These are phyloP conservation scores for Starmerella ratchasimensis DNA, from an alignment of 805 yeast species.

Conservation along the genomic window DNA sequence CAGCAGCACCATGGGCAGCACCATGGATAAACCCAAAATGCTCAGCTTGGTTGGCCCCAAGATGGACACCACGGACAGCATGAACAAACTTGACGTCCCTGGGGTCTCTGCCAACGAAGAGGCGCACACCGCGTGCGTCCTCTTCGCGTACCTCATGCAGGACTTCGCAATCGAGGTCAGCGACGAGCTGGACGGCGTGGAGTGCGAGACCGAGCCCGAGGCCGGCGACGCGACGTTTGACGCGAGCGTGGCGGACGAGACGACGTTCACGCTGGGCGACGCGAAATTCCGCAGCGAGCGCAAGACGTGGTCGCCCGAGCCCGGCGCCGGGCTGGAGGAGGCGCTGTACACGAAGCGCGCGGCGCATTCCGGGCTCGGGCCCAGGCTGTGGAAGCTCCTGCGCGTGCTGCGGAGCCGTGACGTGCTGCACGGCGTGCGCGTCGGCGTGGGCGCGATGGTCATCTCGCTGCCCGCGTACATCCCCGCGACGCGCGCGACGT, in stretches of 20 bases:
- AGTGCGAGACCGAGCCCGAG: background rate
- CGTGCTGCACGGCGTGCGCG: conserved; percentile 65
- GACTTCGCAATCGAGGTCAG: conserved; percentile 32
- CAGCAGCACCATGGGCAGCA: too few species aligned
- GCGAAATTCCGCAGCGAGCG: background rate
- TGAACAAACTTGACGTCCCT: too few species aligned
- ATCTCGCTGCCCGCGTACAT: conserved; percentile 55
- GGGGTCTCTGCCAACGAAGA: too few species aligned
- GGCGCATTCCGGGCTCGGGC: conserved; percentile 14
- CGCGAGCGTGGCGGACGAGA: conserved; percentile 18
- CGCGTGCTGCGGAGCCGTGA: conserved; percentile 48
- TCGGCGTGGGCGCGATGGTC: conserved; percentile 60
- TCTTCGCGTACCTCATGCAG: conserved; percentile 52
- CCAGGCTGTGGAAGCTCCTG: conserved; percentile 28
- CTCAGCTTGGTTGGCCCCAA: too few species aligned
- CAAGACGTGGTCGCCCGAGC: background rate
- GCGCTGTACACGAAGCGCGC: conserved; percentile 1
- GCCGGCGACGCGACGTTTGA: conserved; percentile 37
- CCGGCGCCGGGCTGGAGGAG: background rate
- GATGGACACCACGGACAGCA: too few species aligned
- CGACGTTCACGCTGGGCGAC: too few species aligned
- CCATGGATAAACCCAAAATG: too few species aligned
- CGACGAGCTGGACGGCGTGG: background rate
- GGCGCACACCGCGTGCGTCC: conserved; percentile 64
- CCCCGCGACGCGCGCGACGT: conserved; percentile 39